These are phyloP conservation scores for Passiflora organensis DNA, from an alignment of 345 rosid genomes.

Conservation along the genomic window DNA sequence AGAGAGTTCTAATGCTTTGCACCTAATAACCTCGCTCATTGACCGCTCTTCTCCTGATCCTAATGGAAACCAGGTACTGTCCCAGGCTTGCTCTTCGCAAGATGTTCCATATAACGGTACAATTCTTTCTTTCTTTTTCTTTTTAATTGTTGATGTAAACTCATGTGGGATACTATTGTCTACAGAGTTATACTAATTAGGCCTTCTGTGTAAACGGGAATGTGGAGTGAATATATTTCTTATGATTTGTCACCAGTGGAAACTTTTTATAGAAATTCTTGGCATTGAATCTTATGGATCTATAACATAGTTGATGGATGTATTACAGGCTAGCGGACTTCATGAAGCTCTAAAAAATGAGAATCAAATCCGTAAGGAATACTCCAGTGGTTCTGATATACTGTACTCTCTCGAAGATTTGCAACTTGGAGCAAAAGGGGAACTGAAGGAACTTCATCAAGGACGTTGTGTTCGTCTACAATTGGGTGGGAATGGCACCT, in stretches of 20 bases:
- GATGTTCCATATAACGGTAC: too few species aligned
- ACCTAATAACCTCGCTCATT: constrained; percentile 43
- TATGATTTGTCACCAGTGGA: too few species aligned
- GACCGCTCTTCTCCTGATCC: constrained; percentile 37
- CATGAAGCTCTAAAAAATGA: constrained; percentile 68
- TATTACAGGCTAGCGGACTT: constrained; percentile 62
- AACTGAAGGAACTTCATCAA: constrained; percentile 40
- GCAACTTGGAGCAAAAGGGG: constrained; percentile 62
- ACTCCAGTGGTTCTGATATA: constrained; percentile 55
- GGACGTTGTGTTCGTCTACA: constrained; percentile 60
- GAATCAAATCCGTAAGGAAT: constrained; percentile 60
- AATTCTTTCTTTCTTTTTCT: too few species aligned
- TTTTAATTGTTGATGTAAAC: too few species aligned
- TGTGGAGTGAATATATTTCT: too few species aligned
- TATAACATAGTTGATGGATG: constrained; percentile 15
- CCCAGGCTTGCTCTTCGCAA: too few species aligned
- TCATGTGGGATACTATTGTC: too few species aligned
- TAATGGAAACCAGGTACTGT: constrained; percentile 59
- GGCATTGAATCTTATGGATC: constrained; percentile 6
- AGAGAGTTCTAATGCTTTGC: constrained; percentile 39
- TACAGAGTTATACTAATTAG: too few species aligned
- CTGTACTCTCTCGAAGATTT: constrained; percentile 75
- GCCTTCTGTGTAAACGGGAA: too few species aligned
- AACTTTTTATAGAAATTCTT: not conserved
- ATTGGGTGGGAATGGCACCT: constrained; percentile 48